Evolutionary conservation across 2,329 filamentous ascomycete genomes (phyloP).

Genomic region (Stagonosporopsis vannaccii): DNA sequence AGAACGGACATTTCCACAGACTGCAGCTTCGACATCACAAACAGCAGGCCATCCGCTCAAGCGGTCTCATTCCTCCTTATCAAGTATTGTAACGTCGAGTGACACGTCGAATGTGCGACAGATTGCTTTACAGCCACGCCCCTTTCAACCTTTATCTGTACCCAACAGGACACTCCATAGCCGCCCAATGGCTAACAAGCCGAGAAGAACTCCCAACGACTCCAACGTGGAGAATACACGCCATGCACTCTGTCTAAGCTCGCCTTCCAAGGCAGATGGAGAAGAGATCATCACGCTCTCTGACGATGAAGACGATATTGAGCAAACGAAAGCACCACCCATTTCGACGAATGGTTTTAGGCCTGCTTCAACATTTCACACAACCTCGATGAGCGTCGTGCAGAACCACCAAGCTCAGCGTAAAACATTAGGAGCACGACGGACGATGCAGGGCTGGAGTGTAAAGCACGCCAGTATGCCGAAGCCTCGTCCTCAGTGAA

Average conservation of each 20-base stretch:
- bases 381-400: slow-evolving; percentile 50
- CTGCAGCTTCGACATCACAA: slow-evolving; percentile 4
- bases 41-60: slow-evolving; percentile 21
- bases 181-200: slow-evolving; percentile 45
- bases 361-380: slow-evolving; percentile 54
- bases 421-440: slow-evolving; percentile 59
- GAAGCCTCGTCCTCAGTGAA: slow-evolving; percentile 30
- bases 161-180: slow-evolving; percentile 41
- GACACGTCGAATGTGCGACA: slow-evolving; percentile 45
- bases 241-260: slow-evolving; percentile 60
- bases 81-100: slow-evolving; percentile 29
- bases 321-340: slow-evolving; percentile 17
- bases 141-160: slow-evolving; percentile 36
- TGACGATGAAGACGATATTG: slow-evolving; percentile 15
- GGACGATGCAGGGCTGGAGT: slow-evolving; percentile 61
- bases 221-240: slow-evolving; percentile 38
- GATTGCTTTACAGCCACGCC: slow-evolving; percentile 14
- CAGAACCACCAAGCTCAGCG: slow-evolving; percentile 42
- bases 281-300: slow-evolving; percentile 6
- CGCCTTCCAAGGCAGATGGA: slow-evolving; percentile 47
- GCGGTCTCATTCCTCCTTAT: slow-evolving; percentile 31
- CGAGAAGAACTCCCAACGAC: slow-evolving; percentile 29
- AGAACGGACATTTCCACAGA: slow-evolving; percentile 24
- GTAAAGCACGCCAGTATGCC: slow-evolving; percentile 46
- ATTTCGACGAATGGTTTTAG: slow-evolving; percentile 31